These are phyloP conservation scores for Symmetrospora coprosmae DNA, from an alignment of 768 basidiomycete genomes.

Conservation along the genomic window DNA sequence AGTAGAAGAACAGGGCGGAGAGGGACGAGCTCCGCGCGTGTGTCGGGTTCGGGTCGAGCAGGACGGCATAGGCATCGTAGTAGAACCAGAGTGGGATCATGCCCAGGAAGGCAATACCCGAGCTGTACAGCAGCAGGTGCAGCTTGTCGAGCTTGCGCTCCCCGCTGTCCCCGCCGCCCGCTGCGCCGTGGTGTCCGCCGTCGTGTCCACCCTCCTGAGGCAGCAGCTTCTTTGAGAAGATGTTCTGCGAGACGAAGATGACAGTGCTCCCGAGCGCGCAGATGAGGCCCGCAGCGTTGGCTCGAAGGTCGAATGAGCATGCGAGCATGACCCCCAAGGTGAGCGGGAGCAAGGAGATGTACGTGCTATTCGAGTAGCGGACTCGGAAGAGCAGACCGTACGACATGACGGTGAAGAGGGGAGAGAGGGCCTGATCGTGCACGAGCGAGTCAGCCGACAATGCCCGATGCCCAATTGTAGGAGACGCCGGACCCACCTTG, in stretches of 20 bases:
- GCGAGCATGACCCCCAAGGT: conserved; percentile 96
- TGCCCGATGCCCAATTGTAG: background rate
- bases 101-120: conserved; percentile 77
- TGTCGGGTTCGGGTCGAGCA: conserved; percentile 19
- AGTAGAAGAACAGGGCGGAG: conserved; percentile 55
- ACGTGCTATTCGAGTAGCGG: conserved; percentile 79
- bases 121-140: conserved; percentile 87
- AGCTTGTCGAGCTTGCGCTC: conserved; percentile 77
- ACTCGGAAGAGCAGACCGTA: conserved; percentile 89
- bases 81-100: conserved; percentile 95
- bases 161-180: conserved; percentile 18
- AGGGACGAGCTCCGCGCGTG: background rate
- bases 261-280: conserved; percentile 94
- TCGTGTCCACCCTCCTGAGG: conserved; percentile 42
- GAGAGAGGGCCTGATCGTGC: conserved; percentile 68
- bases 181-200: conserved; percentile 22
- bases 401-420: conserved; percentile 88
- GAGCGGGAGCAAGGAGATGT: conserved; percentile 76
- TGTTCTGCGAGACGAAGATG: conserved; percentile 94
- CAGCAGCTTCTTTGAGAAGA: conserved; percentile 98
- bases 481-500: conserved; percentile 53
- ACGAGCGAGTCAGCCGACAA: background rate
- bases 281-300: conserved; percentile 74
- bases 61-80: conserved; percentile 51
- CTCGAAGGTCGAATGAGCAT: conserved; percentile 80